A percentile compares a stretch with the other conserved stretches of the same genome.
Evolutionary conservation across 306 rosid genomes (phyloP).

Genomic region (Cercis canadensis): DNA sequence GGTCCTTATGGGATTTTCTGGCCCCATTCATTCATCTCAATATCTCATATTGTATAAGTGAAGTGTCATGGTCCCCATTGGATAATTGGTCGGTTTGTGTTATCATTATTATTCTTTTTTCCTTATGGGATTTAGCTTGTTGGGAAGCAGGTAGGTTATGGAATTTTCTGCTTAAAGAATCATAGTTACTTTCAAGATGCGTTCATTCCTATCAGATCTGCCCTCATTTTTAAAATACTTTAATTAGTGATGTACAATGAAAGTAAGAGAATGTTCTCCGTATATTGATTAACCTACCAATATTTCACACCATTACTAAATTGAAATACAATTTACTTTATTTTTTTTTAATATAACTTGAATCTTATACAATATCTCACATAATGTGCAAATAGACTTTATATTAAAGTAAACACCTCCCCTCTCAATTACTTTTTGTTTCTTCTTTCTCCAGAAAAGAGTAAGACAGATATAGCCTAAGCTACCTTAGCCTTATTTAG

Average conservation of each 20-base stretch:
- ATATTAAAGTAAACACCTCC: slow-evolving; percentile 38
- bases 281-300: too few relatives aligned
- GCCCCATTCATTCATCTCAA: slow-evolving; percentile 36
- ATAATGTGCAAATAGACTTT: too few relatives aligned
- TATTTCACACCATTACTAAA: too few relatives aligned
- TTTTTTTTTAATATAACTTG: too few relatives aligned
- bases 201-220: slow-evolving; percentile 39
- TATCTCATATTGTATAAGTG: slow-evolving; percentile 33
- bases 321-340: too few relatives aligned
- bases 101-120: slow-evolving; percentile 7
- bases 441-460: slow-evolving; percentile 35
- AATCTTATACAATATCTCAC: too few relatives aligned
- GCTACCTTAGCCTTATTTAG: slow-evolving; percentile 39
- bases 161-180: slow-evolving; percentile 47
- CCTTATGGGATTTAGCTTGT: not conserved
- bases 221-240: slow-evolving; percentile 16
- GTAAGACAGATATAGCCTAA: not conserved
- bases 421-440: slow-evolving; percentile 19
- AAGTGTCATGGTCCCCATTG: slow-evolving; percentile 40
- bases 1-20: slow-evolving; percentile 28
- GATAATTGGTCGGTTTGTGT: slow-evolving; percentile 26
- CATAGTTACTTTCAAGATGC: slow-evolving; percentile 31
- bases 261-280: too few relatives aligned
- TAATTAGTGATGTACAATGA: slow-evolving; percentile 41
- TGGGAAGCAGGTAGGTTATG: too few relatives aligned